Conservation (phyloP, 768 basidiomycete genomes). For the Lentinula lateritia region DNA sequence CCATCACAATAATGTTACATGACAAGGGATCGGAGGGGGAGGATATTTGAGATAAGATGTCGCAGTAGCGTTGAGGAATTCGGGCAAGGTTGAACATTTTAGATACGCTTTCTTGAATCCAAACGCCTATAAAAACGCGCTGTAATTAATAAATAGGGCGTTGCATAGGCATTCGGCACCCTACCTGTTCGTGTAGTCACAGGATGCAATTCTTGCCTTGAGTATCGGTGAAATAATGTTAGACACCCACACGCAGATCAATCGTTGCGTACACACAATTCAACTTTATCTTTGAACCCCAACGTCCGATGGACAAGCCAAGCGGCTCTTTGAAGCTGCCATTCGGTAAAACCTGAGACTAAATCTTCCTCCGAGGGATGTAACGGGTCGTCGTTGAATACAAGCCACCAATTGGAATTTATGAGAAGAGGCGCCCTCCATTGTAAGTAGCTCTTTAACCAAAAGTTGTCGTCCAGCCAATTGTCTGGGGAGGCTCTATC, state of each 20-base stretch:
- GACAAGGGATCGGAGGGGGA: constrained; percentile 39
- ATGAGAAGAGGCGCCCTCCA: constrained; percentile 81
- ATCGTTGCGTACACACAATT: constrained; percentile 39
- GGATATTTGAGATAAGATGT: constrained; percentile 51
- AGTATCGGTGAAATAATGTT: constrained; percentile 7
- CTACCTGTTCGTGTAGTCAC: constrained; percentile 69
- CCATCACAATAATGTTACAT: constrained; percentile 60
- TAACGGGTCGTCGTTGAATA: constrained; percentile 66
- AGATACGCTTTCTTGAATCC: constrained; percentile 53
- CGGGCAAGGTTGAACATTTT: constrained; percentile 76
- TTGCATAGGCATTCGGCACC: not conserved
- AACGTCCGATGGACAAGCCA: constrained; percentile 73
- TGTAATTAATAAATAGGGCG: not conserved
- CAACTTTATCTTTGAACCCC: constrained; percentile 63
- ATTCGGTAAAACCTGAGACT: constrained; percentile 44
- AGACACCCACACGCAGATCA: not conserved
- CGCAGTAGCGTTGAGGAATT: constrained; percentile 63
- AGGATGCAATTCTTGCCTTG: constrained; percentile 64
- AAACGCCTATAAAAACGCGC: constrained; percentile 37
- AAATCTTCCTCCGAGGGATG: constrained; percentile 11
- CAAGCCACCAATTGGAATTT: constrained; percentile 96
- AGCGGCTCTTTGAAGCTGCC: constrained; percentile 83
- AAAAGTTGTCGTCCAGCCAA: constrained; percentile 94
- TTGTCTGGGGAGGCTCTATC: constrained; percentile 82
- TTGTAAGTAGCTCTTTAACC: constrained; percentile 84